These are phyloP conservation scores for Bipolaris bicolor DNA, from an alignment of 2,329 filamentous ascomycete genomes.

Conservation along the genomic window DNA sequence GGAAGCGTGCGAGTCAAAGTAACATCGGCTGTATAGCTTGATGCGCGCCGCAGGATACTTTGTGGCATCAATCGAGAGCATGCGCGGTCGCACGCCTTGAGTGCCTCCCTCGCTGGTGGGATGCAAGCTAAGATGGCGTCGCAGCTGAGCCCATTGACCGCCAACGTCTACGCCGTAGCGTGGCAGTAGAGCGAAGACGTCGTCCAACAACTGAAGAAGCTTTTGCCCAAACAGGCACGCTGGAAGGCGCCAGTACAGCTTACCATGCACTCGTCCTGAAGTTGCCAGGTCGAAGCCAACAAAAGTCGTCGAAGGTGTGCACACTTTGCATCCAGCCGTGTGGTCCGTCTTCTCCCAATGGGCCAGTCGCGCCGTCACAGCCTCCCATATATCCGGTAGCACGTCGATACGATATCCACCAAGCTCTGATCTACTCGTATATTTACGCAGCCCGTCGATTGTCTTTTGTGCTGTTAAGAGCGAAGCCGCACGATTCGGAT, in stretches of 20 bases:
- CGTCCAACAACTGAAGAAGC: neutral
- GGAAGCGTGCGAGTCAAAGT: slow-evolving; percentile 1
- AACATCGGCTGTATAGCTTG: slow-evolving; percentile 2
- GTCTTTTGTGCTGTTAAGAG: neutral
- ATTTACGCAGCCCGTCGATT: neutral
- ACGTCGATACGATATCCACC: neutral
- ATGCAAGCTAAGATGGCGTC: neutral
- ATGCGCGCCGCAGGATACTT: neutral
- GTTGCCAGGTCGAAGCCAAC: neutral
- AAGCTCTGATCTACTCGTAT: neutral
- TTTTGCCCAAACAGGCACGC: neutral
- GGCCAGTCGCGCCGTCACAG: neutral
- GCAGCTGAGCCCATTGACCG: neutral
- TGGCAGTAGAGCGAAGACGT: neutral
- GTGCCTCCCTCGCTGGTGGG: neutral
- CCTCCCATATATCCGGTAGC: neutral
- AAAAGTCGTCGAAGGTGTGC: neutral
- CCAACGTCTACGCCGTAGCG: neutral
- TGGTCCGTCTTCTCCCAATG: neutral
- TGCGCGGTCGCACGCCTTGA: neutral
- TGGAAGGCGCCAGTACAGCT: neutral
- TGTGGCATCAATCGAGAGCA: neutral
- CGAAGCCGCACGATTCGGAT: neutral
- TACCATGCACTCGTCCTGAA: neutral
- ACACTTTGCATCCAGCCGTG: neutral